Percentiles rank a stretch among this genome's conserved stretches.
Evolutionary conservation across 179 eudicot genomes (phyloP).

Genomic region (Drosera spatulata): DNA sequence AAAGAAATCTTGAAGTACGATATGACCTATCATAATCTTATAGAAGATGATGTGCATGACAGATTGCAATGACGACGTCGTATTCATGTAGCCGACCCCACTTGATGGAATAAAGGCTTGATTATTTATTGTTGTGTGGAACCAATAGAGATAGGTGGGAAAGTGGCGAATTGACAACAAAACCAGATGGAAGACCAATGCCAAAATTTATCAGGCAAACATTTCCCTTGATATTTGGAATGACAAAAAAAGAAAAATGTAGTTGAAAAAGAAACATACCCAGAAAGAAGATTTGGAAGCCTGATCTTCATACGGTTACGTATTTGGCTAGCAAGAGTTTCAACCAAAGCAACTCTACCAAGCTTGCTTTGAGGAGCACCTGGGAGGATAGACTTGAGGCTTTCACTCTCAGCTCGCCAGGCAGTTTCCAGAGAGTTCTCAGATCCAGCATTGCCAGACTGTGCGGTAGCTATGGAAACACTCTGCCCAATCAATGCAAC

Average conservation of each 20-base stretch:
- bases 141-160: no score
- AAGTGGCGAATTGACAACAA: no score
- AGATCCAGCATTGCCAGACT: conserved; percentile 72
- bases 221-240: not conserved
- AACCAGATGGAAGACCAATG: no score
- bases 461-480: conserved; percentile 91
- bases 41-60: no score
- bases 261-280: conserved; percentile 27
- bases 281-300: conserved; percentile 90
- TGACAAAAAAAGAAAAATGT: not conserved
- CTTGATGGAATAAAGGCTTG: no score
- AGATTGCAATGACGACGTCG: no score
- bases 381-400: conserved; percentile 85
- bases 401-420: conserved; percentile 99
- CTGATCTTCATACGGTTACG: conserved; percentile 88
- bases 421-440: conserved; percentile 96
- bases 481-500: conserved; percentile 99
- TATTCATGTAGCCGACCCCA: no score
- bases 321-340: conserved; percentile 83
- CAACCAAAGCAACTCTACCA: conserved; percentile 93
- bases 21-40: no score
- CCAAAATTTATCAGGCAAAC: no score
- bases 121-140: no score
- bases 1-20: no score
- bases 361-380: conserved; percentile 94